Evolutionary conservation across 1,284 basidiomycete species (phyloP).

Genomic region (Microbotryomycetes sp.): DNA sequence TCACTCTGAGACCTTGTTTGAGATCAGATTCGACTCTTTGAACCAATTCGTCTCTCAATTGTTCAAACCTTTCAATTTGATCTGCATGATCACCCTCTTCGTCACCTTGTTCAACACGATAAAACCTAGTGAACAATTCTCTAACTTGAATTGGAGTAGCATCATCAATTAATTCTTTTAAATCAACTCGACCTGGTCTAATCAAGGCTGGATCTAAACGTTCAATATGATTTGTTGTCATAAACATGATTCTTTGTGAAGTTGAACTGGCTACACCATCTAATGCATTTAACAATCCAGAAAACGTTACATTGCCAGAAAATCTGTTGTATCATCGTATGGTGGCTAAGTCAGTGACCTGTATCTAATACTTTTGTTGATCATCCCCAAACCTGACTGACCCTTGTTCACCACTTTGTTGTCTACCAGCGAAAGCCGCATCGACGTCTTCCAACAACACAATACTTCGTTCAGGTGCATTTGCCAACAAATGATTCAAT

Average conservation of each 20-base stretch:
- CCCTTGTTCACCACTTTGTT: conserved; percentile 84
- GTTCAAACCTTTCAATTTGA: conserved; percentile 40
- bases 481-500: conserved; percentile 85
- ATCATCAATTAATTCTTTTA: conserved; percentile 78
- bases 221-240: conserved; percentile 95
- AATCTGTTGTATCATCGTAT: conserved; percentile 34
- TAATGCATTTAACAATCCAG: conserved; percentile 91
- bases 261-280: conserved; percentile 97
- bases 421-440: conserved; percentile 90
- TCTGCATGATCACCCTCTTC: conserved; percentile 44
- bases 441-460: conserved; percentile 96
- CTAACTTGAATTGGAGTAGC: conserved; percentile 75
- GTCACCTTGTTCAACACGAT: conserved; percentile 44
- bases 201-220: conserved; percentile 84
- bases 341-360: background rate
- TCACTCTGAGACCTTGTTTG: conserved; percentile 55
- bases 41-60: conserved; percentile 53
- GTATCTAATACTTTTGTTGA: background rate
- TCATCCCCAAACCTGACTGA: conserved; percentile 40
- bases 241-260: conserved; percentile 88
- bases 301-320: conserved; percentile 76
- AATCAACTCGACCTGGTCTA: conserved; percentile 87
- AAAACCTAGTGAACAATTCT: conserved; percentile 78
- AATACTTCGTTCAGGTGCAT: conserved; percentile 86
- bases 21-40: conserved; percentile 51